Evolutionary conservation across 2,329 filamentous ascomycete genomes (phyloP).

Genomic region (Xylaria digitata): DNA sequence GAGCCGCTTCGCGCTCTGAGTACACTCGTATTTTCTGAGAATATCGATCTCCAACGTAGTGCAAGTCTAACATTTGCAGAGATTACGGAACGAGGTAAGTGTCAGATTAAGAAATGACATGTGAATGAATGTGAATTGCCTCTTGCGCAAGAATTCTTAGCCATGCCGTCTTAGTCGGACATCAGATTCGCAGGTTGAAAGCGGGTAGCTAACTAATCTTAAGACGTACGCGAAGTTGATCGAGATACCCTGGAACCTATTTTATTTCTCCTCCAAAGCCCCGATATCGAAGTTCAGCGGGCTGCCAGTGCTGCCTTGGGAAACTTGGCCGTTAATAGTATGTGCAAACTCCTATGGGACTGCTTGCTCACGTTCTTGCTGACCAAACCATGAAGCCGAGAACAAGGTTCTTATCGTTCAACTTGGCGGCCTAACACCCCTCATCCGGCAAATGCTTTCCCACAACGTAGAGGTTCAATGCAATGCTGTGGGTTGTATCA

Average conservation of each 20-base stretch:
- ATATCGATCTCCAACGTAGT: conserved; percentile 96
- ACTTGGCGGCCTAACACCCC: conserved; percentile 86
- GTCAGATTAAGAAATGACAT: background rate
- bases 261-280: conserved; percentile 91
- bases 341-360: conserved; percentile 49
- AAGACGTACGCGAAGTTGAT: conserved; percentile 97
- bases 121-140: background rate
- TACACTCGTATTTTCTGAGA: conserved; percentile 97
- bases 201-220: conserved; percentile 26
- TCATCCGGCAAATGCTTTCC: conserved; percentile 98
- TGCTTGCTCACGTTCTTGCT: conserved; percentile 24
- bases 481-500: conserved; percentile 98
- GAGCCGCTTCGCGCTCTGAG: conserved; percentile 93
- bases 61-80: conserved; percentile 98
- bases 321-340: conserved; percentile 97
- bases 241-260: conserved; percentile 96
- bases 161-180: background rate
- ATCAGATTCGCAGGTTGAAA: background rate
- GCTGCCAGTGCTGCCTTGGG: conserved; percentile 95
- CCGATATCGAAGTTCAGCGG: conserved; percentile 96
- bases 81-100: conserved; percentile 93
- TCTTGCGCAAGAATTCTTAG: background rate
- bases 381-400: conserved; percentile 70
- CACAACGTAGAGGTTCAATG: conserved; percentile 98
- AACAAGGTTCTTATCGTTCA: conserved; percentile 98